A percentile compares a stretch with the other conserved stretches of the same genome.
Conservation (phyloP, 176 grass and related monocot species). For the Phoenix roebelenii region DNA sequence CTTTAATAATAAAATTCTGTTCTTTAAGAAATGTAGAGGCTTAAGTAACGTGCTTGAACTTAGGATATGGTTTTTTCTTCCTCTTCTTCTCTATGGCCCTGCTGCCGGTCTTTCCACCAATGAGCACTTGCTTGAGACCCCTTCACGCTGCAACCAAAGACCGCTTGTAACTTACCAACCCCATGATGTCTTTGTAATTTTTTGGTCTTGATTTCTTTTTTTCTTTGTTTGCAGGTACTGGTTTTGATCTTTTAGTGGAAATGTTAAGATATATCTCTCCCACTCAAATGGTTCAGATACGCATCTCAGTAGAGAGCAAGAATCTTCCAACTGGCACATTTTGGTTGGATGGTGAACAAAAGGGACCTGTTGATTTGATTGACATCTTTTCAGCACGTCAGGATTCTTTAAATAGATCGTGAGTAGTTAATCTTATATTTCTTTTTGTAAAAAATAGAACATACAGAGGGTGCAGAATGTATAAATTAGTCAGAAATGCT, state of each 20-base stretch:
- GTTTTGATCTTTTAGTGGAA: constrained; percentile 90
- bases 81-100: background rate
- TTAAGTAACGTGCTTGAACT: constrained; percentile 10
- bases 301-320: constrained; percentile 44
- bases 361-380: constrained; percentile 31
- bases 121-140: no score
- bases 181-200: background rate
- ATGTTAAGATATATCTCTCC: constrained; percentile 80
- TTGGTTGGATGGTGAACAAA: constrained; percentile 45
- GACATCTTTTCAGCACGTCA: constrained; percentile 35
- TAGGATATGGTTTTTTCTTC: background rate
- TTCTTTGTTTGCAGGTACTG: constrained; percentile 46
- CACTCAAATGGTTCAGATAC: constrained; percentile 64
- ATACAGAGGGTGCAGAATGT: no score
- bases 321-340: constrained; percentile 88
- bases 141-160: no score
- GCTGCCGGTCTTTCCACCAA: no score
- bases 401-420: constrained; percentile 55
- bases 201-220: background rate
- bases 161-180: no score
- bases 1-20: background rate
- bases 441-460: no score
- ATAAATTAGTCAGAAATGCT: no score
- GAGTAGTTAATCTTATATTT: constrained; percentile 16
- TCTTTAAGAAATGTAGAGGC: background rate